Evolutionary conservation across 208 protist species (phyloP).

Genomic region (Blastocrithidia nonstop): DNA sequence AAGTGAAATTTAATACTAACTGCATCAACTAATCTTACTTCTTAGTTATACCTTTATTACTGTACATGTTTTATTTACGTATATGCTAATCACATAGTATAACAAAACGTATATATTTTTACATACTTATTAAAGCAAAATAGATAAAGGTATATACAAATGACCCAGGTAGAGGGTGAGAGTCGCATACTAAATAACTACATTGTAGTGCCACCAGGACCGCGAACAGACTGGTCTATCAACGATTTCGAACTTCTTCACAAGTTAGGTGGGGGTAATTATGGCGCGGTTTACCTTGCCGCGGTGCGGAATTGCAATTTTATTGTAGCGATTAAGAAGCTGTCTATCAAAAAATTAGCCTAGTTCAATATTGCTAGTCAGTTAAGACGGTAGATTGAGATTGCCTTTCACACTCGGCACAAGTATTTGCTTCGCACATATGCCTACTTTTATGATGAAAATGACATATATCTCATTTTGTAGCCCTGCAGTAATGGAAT

Average conservation of each 20-base stretch:
- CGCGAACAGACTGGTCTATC: constrained; percentile 65
- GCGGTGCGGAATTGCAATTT: constrained; percentile 94
- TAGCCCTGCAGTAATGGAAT: constrained; percentile 97
- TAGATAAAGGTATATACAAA: constrained; percentile 6
- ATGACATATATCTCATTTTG: constrained; percentile 96
- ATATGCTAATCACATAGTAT: background rate
- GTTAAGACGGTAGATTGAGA: constrained; percentile 97
- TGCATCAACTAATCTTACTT: no score
- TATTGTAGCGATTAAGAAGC: constrained; percentile 96
- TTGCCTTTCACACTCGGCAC: constrained; percentile 96
- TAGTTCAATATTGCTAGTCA: constrained; percentile 94
- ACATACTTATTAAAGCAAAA: background rate
- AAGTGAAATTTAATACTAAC: no score
- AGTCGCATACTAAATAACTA: constrained; percentile 45
- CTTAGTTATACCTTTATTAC: constrained; percentile 1
- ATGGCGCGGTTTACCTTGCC: constrained; percentile 97
- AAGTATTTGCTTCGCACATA: constrained; percentile 96
- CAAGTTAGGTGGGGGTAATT: constrained; percentile 93
- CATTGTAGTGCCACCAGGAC: constrained; percentile 44
- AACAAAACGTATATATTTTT: background rate
- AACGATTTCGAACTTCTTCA: constrained; percentile 92
- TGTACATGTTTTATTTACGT: constrained; percentile 2
- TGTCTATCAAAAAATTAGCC: constrained; percentile 89
- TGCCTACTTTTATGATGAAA: constrained; percentile 96
- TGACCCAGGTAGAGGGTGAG: constrained; percentile 32